Evolutionary conservation across 306 rosid genomes (phyloP).

Genomic region (Gastrolobium villosum): DNA sequence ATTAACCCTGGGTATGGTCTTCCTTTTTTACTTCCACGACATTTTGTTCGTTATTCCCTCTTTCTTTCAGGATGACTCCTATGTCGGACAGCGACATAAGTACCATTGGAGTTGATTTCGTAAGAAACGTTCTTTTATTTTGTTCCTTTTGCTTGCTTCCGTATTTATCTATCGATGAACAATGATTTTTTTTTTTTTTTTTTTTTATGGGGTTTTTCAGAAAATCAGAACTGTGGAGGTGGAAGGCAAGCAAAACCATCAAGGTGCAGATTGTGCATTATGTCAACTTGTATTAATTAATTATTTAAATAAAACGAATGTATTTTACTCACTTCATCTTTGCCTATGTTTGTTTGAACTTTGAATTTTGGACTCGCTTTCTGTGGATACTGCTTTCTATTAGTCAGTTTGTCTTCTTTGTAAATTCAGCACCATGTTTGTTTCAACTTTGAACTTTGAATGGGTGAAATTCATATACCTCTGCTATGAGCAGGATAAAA

Average conservation of each 20-base stretch:
- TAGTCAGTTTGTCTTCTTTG: too few relatives aligned
- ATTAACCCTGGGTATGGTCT: too few relatives aligned
- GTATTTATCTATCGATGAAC: neutral
- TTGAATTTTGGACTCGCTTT: too few relatives aligned
- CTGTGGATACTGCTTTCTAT: too few relatives aligned
- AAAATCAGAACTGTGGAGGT: slow-evolving; percentile 93
- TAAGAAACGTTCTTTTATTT: slow-evolving; percentile 43
- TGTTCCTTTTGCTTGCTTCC: neutral
- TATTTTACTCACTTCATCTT: neutral
- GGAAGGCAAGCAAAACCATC: slow-evolving; percentile 88
- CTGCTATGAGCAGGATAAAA: too few relatives aligned
- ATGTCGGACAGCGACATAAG: slow-evolving; percentile 94
- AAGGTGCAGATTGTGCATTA: slow-evolving; percentile 98
- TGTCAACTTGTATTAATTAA: too few relatives aligned
- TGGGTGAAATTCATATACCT: too few relatives aligned
- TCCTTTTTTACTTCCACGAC: too few relatives aligned
- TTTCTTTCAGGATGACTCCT: slow-evolving; percentile 81
- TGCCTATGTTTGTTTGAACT: too few relatives aligned
- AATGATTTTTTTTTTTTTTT: neutral
- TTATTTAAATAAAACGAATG: too few relatives aligned
- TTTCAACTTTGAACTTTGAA: too few relatives aligned
- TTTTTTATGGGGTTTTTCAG: slow-evolving; percentile 59
- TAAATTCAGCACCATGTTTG: too few relatives aligned
- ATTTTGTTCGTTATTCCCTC: neutral
- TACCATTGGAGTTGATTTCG: slow-evolving; percentile 98